A percentile compares a stretch with the other conserved stretches of the same genome.
These are phyloP conservation scores for Achaetomiella virescens DNA, from an alignment of 495 filamentous ascomycete species.

Conservation along the genomic window DNA sequence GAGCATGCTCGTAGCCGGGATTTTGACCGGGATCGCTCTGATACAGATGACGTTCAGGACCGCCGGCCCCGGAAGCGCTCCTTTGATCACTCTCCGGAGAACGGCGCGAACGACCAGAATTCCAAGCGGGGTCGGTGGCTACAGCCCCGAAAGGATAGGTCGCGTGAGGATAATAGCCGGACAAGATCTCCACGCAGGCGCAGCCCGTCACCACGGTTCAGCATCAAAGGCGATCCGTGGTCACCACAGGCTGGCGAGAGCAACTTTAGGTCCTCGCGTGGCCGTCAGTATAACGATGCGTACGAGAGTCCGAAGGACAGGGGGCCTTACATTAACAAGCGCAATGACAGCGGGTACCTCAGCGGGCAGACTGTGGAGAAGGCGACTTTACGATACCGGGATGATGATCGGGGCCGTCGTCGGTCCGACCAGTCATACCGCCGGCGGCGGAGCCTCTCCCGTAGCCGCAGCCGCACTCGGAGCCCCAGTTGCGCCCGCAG, in stretches of 20 bases:
- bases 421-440: conserved; percentile 4
- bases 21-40: not conserved
- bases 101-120: conserved; percentile 9
- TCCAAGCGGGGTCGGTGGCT: conserved; percentile 15
- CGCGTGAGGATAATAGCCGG: not conserved
- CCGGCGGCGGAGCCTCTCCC: conserved; percentile 15
- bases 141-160: not conserved
- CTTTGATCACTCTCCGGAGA: conserved; percentile 8
- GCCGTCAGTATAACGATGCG: conserved; percentile 10
- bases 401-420: conserved; percentile 10
- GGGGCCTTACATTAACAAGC: conserved; percentile 9
- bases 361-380: conserved; percentile 25
- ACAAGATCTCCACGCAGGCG: conserved; percentile 8
- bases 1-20: not conserved
- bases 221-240: conserved; percentile 21
- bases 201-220: conserved; percentile 7
- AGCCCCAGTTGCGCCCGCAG: not conserved
- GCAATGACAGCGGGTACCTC: conserved; percentile 31
- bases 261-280: not conserved
- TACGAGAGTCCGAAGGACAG: conserved; percentile 11
- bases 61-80: conserved; percentile 17
- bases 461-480: not conserved
- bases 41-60: not conserved
- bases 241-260: conserved; percentile 24
- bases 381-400: conserved; percentile 6